These are phyloP conservation scores for Pestalotiopsis sp. DNA, from an alignment of 2,329 filamentous ascomycete genomes.

Conservation along the genomic window DNA sequence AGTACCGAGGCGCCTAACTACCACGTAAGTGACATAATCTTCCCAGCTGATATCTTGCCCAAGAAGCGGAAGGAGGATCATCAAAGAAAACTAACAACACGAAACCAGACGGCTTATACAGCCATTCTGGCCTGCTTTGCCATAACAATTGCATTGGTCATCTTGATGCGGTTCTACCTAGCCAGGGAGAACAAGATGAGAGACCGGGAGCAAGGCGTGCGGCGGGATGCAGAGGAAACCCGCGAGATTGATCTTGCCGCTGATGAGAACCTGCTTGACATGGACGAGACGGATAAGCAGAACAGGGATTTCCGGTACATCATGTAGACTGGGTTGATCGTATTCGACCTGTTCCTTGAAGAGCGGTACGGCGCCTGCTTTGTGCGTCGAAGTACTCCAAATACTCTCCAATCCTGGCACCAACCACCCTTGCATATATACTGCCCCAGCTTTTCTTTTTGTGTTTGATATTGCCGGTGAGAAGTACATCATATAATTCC, in stretches of 20 bases:
- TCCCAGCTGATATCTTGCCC: neutral
- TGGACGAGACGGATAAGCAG: conserved; percentile 70
- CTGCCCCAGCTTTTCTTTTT: too few relatives aligned
- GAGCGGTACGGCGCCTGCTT: neutral
- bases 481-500: too few relatives aligned
- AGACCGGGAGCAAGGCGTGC: conserved; percentile 43
- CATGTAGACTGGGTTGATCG: neutral
- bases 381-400: neutral
- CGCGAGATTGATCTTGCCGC: neutral
- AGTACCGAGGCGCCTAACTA: conserved; percentile 53
- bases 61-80: neutral
- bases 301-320: conserved; percentile 68
- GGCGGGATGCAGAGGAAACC: neutral
- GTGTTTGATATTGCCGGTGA: too few relatives aligned
- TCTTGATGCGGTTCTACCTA: conserved; percentile 52
- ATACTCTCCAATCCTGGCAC: too few relatives aligned
- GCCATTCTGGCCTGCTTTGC: conserved; percentile 60
- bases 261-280: neutral
- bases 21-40: conserved; percentile 18
- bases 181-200: conserved; percentile 46
- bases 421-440: too few relatives aligned
- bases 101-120: conserved; percentile 48
- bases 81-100: neutral
- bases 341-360: neutral
- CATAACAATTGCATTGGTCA: conserved; percentile 46